These are phyloP conservation scores for Pseudogymnoascus sp. DNA, from an alignment of 2,329 filamentous ascomycete genomes.

Conservation along the genomic window DNA sequence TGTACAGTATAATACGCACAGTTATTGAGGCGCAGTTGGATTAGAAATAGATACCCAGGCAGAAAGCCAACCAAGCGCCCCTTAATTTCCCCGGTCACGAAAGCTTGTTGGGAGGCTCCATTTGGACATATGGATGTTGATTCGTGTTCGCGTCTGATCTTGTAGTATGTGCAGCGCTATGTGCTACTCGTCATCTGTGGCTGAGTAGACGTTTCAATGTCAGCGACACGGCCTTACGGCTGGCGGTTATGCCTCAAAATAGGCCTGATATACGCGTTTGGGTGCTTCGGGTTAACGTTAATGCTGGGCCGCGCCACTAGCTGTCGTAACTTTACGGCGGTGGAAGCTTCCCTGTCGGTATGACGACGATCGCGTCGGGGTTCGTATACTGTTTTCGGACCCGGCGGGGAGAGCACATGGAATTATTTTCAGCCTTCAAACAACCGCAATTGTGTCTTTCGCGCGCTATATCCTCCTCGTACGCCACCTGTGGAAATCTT, in stretches of 20 bases:
- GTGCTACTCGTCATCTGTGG: conserved; percentile 5
- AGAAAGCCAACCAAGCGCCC: conserved; percentile 4
- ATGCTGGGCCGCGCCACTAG: conserved; percentile 1
- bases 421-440: conserved; percentile 10
- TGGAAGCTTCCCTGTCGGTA: conserved; percentile 1
- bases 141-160: neutral
- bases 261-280: neutral
- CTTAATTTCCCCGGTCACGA: conserved; percentile 1
- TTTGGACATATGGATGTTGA: neutral
- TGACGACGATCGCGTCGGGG: neutral
- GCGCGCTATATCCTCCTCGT: neutral
- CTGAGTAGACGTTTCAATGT: neutral
- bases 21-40: conserved; percentile 5
- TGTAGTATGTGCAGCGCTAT: neutral
- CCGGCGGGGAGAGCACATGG: neutral
- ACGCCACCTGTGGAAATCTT: neutral
- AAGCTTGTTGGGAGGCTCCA: neutral
- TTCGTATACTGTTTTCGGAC: conserved; percentile 9
- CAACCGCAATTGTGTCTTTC: neutral
- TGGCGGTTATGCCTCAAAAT: conserved; percentile 6
- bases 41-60: conserved; percentile 9
- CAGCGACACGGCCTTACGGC: neutral
- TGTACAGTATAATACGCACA: neutral
- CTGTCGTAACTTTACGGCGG: neutral
- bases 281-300: neutral